Evolutionary conservation across 139 green algal species (phyloP), one percentile per base, ranked within the genome.

Genomic region (Raphidocelis subcapitata): DNA sequence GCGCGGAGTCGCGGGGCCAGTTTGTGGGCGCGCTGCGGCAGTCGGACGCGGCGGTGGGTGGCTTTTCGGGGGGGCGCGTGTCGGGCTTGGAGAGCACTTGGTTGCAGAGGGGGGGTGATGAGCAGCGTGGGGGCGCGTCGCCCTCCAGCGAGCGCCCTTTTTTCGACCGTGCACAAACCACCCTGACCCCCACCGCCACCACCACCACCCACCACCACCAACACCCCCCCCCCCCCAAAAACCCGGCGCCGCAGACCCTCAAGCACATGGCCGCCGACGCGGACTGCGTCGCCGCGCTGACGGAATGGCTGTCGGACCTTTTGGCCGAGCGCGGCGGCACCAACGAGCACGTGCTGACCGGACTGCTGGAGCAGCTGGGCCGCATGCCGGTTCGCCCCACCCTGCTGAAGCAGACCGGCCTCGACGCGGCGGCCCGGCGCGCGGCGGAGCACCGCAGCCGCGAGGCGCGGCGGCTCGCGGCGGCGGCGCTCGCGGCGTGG

Each of bases 221-320:
- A 8, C 12, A 49, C 8, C 41, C 41, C 12, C 12, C 41, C 41
- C 41, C 41, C 41, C 8, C 41, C 41, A 8, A 49, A 8, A 49
- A 8, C 8, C 41, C 41, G 8, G 12, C 41, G 14, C 55, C 10
- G 12, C 28, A 75, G 69, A 41, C 55, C 20, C 18, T 74, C 55
- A 31, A 59, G 20, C 52, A 52, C 23, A 32, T 87, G 23, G 73
- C 54, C 1, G 36, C 28, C 2, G 67, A 84, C 33, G 2, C 23
- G 0, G 41, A 49, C 24, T 73, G 61, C 60, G 29, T 82, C n/a
- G 14, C 28, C 0, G 64, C 60, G 0, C 28, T 89, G 14, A 33
- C 72, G 28, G 63, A 61, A 32, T 88, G 75, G 83, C 62, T 79
- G 32, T 26, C 47, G 14, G 63, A 74, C 20, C 57, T 75, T 20